Evolutionary conservation across 2,329 filamentous ascomycete genomes (phyloP).

Genomic region (Colletotrichum sp.): DNA sequence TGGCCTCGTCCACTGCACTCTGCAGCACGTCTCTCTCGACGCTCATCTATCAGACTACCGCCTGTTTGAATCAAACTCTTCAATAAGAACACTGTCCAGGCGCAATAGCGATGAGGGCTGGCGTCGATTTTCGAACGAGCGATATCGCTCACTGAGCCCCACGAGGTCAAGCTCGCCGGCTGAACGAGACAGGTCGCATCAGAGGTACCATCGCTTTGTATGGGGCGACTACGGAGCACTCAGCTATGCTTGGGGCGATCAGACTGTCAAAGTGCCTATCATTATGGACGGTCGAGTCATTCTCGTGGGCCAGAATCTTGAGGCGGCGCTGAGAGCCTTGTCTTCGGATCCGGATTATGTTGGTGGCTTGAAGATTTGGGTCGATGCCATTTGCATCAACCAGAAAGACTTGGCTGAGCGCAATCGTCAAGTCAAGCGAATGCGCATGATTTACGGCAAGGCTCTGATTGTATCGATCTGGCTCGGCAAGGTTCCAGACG

Average conservation of each 20-base stretch:
- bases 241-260: conserved; percentile 8
- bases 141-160: background rate
- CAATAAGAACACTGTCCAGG: background rate
- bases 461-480: conserved; percentile 18
- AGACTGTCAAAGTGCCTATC: background rate
- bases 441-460: conserved; percentile 19
- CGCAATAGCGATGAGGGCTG: conserved; percentile 6
- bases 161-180: background rate
- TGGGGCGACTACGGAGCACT: conserved; percentile 13
- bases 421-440: conserved; percentile 21
- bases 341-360: conserved; percentile 1
- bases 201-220: conserved; percentile 1
- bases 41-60: background rate
- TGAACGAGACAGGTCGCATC: background rate
- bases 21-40: conserved; percentile 3
- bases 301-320: background rate
- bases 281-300: background rate
- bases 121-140: conserved; percentile 4
- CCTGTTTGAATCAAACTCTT: background rate
- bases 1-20: conserved; percentile 2
- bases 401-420: conserved; percentile 21
- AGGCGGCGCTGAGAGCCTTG: conserved; percentile 2
- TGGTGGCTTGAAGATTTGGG: conserved; percentile 17
- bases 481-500: conserved; percentile 12
- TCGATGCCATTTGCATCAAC: conserved; percentile 26